These are phyloP conservation scores for Diospyros kaki DNA, from an alignment of 148 eudicot genomes.

Conservation along the genomic window DNA sequence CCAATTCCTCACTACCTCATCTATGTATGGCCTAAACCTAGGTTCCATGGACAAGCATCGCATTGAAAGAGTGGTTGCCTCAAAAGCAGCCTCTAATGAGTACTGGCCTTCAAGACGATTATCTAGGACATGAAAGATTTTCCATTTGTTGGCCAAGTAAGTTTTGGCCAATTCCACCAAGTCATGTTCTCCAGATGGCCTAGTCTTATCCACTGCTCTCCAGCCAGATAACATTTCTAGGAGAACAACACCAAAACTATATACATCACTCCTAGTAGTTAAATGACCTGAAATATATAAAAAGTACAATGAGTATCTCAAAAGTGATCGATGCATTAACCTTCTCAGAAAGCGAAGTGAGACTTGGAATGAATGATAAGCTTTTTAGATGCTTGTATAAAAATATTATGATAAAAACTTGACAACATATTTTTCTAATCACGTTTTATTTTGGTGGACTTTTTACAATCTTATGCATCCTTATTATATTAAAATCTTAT, in stretches of 20 bases:
- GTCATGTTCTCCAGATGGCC: slow-evolving; percentile 61
- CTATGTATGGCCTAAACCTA: slow-evolving; percentile 59
- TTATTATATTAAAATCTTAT: too few species aligned
- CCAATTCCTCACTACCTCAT: slow-evolving; percentile 55
- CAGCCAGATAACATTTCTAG: slow-evolving; percentile 78
- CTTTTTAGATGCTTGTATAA: too few species aligned
- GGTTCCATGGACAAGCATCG: slow-evolving; percentile 73
- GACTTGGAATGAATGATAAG: too few species aligned
- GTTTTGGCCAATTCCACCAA: slow-evolving; percentile 78
- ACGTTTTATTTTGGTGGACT: too few species aligned
- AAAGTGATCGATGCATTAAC: too few species aligned
- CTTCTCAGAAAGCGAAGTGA: too few species aligned
- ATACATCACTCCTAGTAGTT: slow-evolving; percentile 74
- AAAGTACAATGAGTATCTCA: too few species aligned
- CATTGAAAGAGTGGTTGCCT: slow-evolving; percentile 48
- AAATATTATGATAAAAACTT: too few species aligned
- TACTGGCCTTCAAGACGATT: slow-evolving; percentile 70
- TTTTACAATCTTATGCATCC: too few species aligned
- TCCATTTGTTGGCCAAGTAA: slow-evolving; percentile 57
- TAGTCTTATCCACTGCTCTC: slow-evolving; percentile 68
- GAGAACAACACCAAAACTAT: slow-evolving; percentile 88
- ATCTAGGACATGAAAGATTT: slow-evolving; percentile 63
- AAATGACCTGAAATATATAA: slow-evolving; percentile 47
- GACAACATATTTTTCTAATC: too few species aligned
- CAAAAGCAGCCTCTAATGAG: slow-evolving; percentile 38